Evolutionary conservation across 2,329 filamentous ascomycete genomes (phyloP), one percentile per base, ranked within the genome.

Genomic region (Diaporthe batatas): DNA sequence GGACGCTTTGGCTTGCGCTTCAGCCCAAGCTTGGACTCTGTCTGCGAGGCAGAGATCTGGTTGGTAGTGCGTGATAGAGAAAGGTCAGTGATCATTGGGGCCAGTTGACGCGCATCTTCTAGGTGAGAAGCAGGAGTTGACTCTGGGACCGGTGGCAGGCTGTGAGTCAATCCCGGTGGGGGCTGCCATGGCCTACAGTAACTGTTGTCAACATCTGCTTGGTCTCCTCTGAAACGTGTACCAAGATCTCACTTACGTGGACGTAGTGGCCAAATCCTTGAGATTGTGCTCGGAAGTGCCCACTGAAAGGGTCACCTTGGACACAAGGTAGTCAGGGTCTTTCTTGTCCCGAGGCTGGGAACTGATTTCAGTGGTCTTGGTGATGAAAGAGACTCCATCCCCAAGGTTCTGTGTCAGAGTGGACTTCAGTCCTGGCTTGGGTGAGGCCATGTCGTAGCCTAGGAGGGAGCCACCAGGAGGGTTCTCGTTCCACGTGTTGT

Each of bases 401-500:
- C 82, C 84, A 16, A 86, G 76, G 11, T 79, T 78, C 72, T 87
- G 85, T 18, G 84, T 77, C 23, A 82, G 73, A 29, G 77, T 79
- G 23, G 80, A 72, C 14, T 53, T 68, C 34, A 58, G 39, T 23
- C 73, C 75, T 78, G 78, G 57, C 72, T 74, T 69, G 6, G 72
- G 70, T 23, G 59, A 68, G 18, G 73, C 69, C 69, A 73, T 75
- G 57, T 69, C 74, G 44, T 70, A 75, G 18, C 71, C 73, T 6
- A 74, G 70, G 42, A 73, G 70, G 12, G 74, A 74, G 23, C 71
- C 73, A 8, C 72, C 67, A 12, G 74, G 72, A 44, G 76, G 74
- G 53, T 76, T 77, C 23, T 83, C 81, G 25, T 85, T 86, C 79
- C 83, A 83, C 75, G 81, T 85, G 0, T 86, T 87, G 42, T 86